Evolutionary conservation across 202 grass and related monocot species (phyloP).

Genomic region (Eragrostis tef): DNA sequence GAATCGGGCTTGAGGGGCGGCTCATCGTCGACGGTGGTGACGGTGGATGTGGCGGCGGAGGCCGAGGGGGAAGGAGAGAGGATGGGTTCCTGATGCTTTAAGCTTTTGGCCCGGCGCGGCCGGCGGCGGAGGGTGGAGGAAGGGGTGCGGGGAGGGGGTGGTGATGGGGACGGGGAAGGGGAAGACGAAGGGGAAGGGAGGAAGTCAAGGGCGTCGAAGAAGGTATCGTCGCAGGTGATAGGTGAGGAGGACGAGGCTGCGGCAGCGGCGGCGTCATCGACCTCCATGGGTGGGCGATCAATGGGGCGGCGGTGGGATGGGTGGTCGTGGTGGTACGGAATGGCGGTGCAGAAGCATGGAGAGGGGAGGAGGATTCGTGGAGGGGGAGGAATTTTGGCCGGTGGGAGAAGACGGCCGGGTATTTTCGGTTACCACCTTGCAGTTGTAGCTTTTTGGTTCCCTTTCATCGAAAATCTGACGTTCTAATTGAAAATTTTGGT

Average conservation of each 20-base stretch:
- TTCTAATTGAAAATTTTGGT: background rate
- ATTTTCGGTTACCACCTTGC: conserved; percentile 36
- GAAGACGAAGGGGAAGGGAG: conserved; percentile 13
- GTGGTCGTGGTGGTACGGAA: conserved; percentile 1
- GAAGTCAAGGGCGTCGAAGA: conserved; percentile 49
- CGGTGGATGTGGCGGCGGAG: conserved; percentile 36
- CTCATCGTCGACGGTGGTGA: conserved; percentile 43
- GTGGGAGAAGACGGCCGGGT: conserved; percentile 9
- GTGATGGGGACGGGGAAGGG: background rate
- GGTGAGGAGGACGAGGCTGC: background rate
- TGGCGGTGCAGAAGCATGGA: conserved; percentile 28
- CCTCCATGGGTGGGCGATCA: conserved; percentile 31
- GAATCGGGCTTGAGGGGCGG: conserved; percentile 30
- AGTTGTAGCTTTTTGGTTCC: background rate
- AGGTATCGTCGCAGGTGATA: conserved; percentile 16
- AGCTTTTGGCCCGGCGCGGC: conserved; percentile 11
- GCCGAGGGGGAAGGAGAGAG: background rate
- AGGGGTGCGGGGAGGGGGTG: conserved; percentile 14
- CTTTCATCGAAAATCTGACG: background rate
- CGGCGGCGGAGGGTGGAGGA: conserved; percentile 54
- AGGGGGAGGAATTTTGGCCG: conserved; percentile 13
- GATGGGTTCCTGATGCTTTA: background rate
- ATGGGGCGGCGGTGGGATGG: background rate
- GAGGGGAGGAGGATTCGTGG: conserved; percentile 18
- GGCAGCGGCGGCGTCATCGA: conserved; percentile 26